Percentiles rank a stretch among this genome's conserved stretches.
These are phyloP conservation scores for Blechomonas ayalai DNA, from an alignment of 208 protist species.

Conservation along the genomic window DNA sequence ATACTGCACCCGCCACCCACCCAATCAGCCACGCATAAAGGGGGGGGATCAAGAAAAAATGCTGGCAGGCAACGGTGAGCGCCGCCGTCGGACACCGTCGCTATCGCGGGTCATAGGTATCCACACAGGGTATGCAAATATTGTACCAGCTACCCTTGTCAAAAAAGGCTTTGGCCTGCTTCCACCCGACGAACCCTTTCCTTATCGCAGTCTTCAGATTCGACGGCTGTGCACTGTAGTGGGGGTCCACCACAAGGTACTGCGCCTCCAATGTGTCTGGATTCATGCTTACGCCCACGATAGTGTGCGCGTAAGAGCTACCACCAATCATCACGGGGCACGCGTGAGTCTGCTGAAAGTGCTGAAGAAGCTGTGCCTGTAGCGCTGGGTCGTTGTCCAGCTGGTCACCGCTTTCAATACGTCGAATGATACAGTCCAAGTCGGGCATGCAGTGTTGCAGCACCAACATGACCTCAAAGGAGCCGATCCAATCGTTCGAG, in stretches of 20 bases:
- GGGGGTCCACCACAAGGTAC: conserved; percentile 92
- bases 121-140: conserved; percentile 83
- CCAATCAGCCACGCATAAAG: no score
- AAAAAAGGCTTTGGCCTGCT: conserved; percentile 78
- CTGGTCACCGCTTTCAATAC: conserved; percentile 75
- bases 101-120: conserved; percentile 58
- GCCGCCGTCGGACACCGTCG: no score
- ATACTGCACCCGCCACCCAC: no score
- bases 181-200: conserved; percentile 91
- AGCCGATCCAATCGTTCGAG: conserved; percentile 93
- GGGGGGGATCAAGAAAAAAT: no score
- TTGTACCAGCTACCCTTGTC: conserved; percentile 90
- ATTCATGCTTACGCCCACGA: conserved; percentile 90
- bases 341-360: conserved; percentile 76
- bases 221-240: conserved; percentile 86
- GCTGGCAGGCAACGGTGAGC: no score
- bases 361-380: conserved; percentile 56
- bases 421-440: conserved; percentile 81
- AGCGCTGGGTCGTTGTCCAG: conserved; percentile 66
- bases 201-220: conserved; percentile 61
- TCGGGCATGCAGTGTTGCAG: conserved; percentile 71
- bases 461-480: conserved; percentile 89
- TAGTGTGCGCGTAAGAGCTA: conserved; percentile 92
- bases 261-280: conserved; percentile 62
- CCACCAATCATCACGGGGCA: conserved; percentile 95